Percentiles rank a stretch among this genome's conserved stretches.
phyloP scores from a whole-genome alignment of 345 rosid species.

The Microthlaspi erraticum region DNA sequence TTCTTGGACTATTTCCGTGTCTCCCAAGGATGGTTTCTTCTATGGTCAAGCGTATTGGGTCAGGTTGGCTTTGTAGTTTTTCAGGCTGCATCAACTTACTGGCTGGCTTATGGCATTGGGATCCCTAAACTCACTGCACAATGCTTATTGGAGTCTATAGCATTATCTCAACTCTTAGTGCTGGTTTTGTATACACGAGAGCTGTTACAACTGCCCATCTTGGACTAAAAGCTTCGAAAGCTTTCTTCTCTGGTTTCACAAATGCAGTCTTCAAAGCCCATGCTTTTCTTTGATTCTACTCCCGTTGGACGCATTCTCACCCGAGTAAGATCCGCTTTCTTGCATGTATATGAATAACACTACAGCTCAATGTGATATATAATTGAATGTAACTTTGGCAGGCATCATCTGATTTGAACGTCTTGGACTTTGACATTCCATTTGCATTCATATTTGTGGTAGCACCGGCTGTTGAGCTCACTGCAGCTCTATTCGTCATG shows the following conservation, averaged over 20 bases:
- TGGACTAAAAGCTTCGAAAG: constrained; percentile 74
- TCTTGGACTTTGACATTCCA: constrained; percentile 68
- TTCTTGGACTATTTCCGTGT: no score
- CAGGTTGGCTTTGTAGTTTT: constrained; percentile 56
- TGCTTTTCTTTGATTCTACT: no score
- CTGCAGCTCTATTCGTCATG: constrained; percentile 55
- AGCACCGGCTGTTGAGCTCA: constrained; percentile 50
- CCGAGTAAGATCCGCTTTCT: background rate
- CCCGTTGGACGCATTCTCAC: no score
- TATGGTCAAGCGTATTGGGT: constrained; percentile 40
- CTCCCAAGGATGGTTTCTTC: constrained; percentile 41
- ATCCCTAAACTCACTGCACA: constrained; percentile 51
- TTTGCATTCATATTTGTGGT: constrained; percentile 52
- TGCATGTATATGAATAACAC: constrained; percentile 16
- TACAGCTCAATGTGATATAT: constrained; percentile 5
- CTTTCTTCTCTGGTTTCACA: no score
- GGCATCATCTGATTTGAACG: constrained; percentile 81
- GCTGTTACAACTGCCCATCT: constrained; percentile 52
- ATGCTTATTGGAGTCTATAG: constrained; percentile 63
- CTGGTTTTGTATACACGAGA: constrained; percentile 55
- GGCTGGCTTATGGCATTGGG: constrained; percentile 73
- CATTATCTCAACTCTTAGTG: constrained; percentile 60
- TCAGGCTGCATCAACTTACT: constrained; percentile 70
- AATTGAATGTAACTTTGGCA: constrained; percentile 37
- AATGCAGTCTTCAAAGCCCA: no score